Base-by-base conservation (phyloP, 192 early-diverging fungal genomes). In the Pilaira anomala region DNA sequence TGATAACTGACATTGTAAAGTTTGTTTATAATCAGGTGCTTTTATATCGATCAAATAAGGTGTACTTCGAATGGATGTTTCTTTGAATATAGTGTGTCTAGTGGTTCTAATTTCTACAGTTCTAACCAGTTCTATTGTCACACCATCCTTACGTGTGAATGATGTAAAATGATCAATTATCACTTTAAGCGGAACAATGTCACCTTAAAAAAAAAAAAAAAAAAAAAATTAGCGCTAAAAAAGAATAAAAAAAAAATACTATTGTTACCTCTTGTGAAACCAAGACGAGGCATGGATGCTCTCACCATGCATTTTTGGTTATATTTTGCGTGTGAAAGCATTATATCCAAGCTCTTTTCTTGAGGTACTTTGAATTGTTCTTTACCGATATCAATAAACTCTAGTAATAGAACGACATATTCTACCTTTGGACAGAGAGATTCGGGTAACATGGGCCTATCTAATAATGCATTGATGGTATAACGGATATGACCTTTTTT, bases 221-320 rank as follows among this genome's bases (percentile, higher is more conserved):
- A n/a, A n/a, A n/a, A n/a, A 26, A 42, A 14, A 3, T 46, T 18
- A 18, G 18, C 18, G 16, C 5, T 45, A 12, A 45, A 19, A 1
- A 42, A 13, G 39, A 30, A 42, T 24, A 45, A 22, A 13, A 58
- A 30, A 42, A 22, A 45, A 22, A 42, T 11, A 13, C 22, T 55
- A 18, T 62, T 44, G 36, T 56, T 63, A 73, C 71, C 71, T 67
- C 71, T 52, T 61, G 71, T 73, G 46, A 57, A 73, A 53, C 71
- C 71, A 52, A 24, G 51, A n/a, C 65, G 65, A 24, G 65, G 65
- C 18, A 73, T 59, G 33, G 53, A 59, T 13, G 54, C 61, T 21
- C 61, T 53, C 5, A 62, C 46, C 19, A 41, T 51, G 45, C 46
- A 62, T 11, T 56, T 60, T 21, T 39, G 41, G 19, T 48, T 46